Base-by-base conservation (phyloP, 805 yeast genomes). In the Wickerhamomyces ciferrii region DNA sequence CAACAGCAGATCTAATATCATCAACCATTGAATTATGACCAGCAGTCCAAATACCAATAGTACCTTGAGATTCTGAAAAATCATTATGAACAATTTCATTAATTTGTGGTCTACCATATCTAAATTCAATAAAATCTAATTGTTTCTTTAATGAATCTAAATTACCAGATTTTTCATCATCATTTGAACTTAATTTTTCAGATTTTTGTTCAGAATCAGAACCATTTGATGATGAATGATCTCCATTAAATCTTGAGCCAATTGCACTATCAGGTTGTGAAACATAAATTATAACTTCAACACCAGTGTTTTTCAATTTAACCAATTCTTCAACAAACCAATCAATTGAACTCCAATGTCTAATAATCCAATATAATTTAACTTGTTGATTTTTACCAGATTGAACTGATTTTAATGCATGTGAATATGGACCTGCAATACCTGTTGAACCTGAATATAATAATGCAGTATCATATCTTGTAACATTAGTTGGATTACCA, bases 351-450 rank as follows among this genome's bases (percentile, higher is more conserved):
- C 63, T 61, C 53, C 72, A 69, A 42, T 79, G 78, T 47, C 82
- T 70, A 18, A 86, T 71, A 14, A 77, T 73, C 96, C 96, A 88
- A 46, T 76, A 68, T 46, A 87, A 69, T 50, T 78, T 75, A 37
- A 71, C 62, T 43, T 64, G 63, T 24, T 65, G 69, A 4, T 49
- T 34, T 42, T 51, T 38, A 18, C 49, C 51, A 20, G 50, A 46
- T 21, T 56, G 46, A 18, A 58, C 44, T 2, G 63, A 44, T 18
- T 62, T 55, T n/a, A 51, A 48, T 15, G 67, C 71, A 49, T 75
- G 74, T 9, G 74, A 62, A 49, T 65, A 76, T 13, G 74, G 66
- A 4, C 80, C 78, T 4, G 80, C 72, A 18, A 78, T 63, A 54
- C 82, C 83, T 47, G 75, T 68, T 44, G 81, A 81, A 39, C 80